Conservation (phyloP, 805 yeast genomes). For the Candida insectorum region DNA sequence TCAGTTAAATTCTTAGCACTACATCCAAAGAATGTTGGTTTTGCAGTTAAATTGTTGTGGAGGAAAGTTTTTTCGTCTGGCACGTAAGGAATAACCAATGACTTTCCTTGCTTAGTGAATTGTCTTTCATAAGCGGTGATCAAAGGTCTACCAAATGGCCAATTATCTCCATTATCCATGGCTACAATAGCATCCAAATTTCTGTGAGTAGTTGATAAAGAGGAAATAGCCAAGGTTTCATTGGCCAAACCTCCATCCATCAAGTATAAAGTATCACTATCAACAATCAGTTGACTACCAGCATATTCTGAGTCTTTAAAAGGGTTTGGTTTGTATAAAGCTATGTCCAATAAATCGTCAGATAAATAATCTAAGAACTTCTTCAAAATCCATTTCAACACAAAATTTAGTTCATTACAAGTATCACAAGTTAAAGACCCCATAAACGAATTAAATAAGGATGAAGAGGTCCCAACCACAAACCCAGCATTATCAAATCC, state of each 20-base stretch:
- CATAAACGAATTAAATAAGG: conserved; percentile 35
- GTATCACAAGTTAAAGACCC: conserved; percentile 32
- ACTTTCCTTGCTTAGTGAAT: conserved; percentile 27
- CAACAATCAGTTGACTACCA: conserved; percentile 11
- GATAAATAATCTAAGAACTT: conserved; percentile 25
- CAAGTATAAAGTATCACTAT: conserved; percentile 29
- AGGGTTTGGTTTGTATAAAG: conserved; percentile 35
- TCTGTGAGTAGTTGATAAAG: conserved; percentile 31
- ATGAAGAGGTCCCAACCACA: conserved; percentile 37
- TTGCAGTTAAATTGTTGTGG: conserved; percentile 32
- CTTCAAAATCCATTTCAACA: conserved; percentile 23
- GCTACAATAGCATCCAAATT: conserved; percentile 36
- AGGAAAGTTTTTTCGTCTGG: conserved; percentile 33
- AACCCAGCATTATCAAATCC: conserved; percentile 41
- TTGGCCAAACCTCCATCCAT: conserved; percentile 41
- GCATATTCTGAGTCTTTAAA: conserved; percentile 30
- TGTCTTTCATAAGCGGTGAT: conserved; percentile 33
- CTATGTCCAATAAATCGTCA: conserved; percentile 25
- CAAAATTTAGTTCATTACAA: conserved; percentile 21
- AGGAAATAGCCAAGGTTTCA: conserved; percentile 32
- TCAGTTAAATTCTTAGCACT: conserved; percentile 34
- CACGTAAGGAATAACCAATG: conserved; percentile 33
- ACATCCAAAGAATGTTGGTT: conserved; percentile 42
- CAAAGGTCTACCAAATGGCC: conserved; percentile 35
- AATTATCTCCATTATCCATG: conserved; percentile 27